Percentiles rank a stretch among this genome's conserved stretches.
phyloP scores from a whole-genome alignment of 2,329 filamentous ascomycete species.

The Mollisiaceae sp. region DNA sequence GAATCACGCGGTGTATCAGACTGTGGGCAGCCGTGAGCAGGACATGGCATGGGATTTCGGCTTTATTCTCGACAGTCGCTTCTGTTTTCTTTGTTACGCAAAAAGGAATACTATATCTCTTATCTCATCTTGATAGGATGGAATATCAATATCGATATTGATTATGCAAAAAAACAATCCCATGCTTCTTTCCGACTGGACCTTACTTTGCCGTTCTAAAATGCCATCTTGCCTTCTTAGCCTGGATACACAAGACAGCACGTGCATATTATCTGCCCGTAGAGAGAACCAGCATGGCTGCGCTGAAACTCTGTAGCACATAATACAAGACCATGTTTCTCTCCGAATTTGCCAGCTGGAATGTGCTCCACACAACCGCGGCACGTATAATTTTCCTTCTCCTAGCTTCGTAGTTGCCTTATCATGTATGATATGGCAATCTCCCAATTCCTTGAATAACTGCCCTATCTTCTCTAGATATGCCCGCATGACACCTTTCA shows the following conservation, averaged over 20 bases:
- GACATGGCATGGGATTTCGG: neutral
- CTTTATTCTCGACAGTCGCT: constrained; percentile 2
- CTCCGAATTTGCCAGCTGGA: neutral
- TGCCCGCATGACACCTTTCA: neutral
- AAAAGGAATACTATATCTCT: constrained; percentile 4
- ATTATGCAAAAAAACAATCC: constrained; percentile 8
- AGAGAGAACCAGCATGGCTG: neutral
- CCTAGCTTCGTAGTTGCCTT: neutral
- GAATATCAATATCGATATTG: neutral
- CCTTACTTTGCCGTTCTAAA: neutral
- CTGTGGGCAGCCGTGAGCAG: neutral
- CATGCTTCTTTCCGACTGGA: neutral
- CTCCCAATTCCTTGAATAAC: neutral
- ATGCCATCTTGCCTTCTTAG: neutral
- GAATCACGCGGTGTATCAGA: neutral
- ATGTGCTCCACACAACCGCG: neutral
- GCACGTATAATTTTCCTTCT: neutral
- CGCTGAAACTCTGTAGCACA: neutral
- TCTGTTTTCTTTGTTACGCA: neutral
- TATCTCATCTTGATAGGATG: constrained; percentile 15
- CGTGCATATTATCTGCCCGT: neutral
- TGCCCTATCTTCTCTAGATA: neutral
- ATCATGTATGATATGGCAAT: constrained; percentile 4
- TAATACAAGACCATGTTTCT: neutral
- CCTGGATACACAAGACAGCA: neutral